Conservation (phyloP, 2,329 filamentous ascomycete genomes). For the Hortaea sp. region DNA sequence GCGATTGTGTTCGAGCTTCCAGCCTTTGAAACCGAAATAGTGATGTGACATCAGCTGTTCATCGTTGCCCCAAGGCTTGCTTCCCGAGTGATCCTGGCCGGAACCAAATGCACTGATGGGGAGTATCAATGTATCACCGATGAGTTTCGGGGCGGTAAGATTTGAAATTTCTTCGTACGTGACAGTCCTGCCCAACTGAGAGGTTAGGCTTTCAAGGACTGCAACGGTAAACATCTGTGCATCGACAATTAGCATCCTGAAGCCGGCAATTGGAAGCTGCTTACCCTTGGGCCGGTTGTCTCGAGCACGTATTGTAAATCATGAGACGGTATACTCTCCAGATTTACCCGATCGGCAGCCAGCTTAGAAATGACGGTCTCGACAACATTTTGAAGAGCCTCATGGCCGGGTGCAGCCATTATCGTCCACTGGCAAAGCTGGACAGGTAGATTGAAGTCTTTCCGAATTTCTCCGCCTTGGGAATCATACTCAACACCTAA, state of each 20-base stretch:
- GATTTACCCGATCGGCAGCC: background rate
- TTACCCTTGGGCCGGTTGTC: constrained; percentile 4
- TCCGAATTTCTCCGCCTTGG: background rate
- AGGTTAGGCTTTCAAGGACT: constrained; percentile 7
- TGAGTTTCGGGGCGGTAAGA: constrained; percentile 5
- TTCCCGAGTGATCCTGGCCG: constrained; percentile 7
- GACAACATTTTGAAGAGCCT: constrained; percentile 8
- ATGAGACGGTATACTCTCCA: background rate
- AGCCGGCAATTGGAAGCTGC: too few species aligned
- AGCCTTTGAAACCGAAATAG: background rate
- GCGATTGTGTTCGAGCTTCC: background rate
- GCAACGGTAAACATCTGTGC: constrained; percentile 10
- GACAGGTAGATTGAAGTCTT: constrained; percentile 2
- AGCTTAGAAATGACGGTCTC: constrained; percentile 4
- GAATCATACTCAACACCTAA: constrained; percentile 12
- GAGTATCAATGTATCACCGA: constrained; percentile 12
- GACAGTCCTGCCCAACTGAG: constrained; percentile 1
- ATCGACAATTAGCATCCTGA: too few species aligned
- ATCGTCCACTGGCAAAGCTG: constrained; percentile 11
- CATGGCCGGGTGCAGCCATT: constrained; percentile 9
- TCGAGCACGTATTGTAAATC: background rate
- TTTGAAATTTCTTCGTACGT: constrained; percentile 4
- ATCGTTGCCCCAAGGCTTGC: constrained; percentile 5
- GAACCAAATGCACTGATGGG: constrained; percentile 12
- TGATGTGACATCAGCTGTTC: constrained; percentile 8